These are phyloP conservation scores for Glaciozyma martinii DNA, from an alignment of 768 basidiomycete genomes.

Conservation along the genomic window DNA sequence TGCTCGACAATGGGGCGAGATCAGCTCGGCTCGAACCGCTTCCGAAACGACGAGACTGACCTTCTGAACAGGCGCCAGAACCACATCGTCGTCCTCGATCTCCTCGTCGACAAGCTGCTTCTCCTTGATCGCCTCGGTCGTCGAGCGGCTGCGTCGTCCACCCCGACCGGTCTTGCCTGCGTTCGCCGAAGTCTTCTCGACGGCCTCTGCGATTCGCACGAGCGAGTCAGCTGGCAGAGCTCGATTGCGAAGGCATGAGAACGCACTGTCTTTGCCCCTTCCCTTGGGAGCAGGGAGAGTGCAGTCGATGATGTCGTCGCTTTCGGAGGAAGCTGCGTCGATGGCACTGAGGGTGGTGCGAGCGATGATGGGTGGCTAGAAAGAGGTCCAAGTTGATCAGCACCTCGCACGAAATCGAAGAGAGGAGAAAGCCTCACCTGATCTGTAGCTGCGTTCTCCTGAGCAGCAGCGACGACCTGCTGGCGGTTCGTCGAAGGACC, in stretches of 20 bases:
- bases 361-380: not conserved
- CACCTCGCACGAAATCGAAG: not conserved
- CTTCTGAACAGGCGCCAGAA: not conserved
- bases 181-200: not conserved
- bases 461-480: not conserved
- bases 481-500: not conserved
- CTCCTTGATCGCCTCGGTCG: not conserved
- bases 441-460: not conserved
- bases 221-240: not conserved
- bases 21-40: not conserved
- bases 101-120: not conserved
- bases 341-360: not conserved
- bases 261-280: not conserved
- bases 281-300: not conserved
- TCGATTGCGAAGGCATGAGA: not conserved
- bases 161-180: not conserved
- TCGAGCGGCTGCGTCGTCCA: not conserved
- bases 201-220: not conserved
- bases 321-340: not conserved
- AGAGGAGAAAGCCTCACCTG: not conserved
- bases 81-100: not conserved
- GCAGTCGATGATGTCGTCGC: not conserved
- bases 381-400: too few species aligned
- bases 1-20: not conserved
- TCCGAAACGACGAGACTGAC: not conserved